Conservation (phyloP, 108 stramenopile genomes). For the Fragilariopsis cylindrus region DNA sequence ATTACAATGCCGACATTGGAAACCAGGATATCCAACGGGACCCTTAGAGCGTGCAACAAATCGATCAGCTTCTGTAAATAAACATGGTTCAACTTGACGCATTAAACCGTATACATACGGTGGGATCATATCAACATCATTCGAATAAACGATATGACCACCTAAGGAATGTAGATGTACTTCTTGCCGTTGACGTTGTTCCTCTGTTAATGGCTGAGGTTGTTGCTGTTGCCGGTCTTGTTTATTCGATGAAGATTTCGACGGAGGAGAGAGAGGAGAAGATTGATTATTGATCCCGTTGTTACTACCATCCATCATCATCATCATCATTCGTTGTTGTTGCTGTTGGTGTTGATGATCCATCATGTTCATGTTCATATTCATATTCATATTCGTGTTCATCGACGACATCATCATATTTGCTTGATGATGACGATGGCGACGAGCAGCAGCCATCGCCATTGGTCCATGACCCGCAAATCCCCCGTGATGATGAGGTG, state of each 20-base stretch:
- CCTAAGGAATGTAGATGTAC: constrained; percentile 7
- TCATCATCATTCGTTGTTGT: background rate
- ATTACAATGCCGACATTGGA: constrained; percentile 70
- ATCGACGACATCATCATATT: no score
- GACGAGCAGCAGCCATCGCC: background rate
- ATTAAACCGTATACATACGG: constrained; percentile 64
- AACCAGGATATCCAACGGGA: constrained; percentile 64
- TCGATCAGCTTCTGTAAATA: constrained; percentile 70
- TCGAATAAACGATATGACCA: constrained; percentile 45
- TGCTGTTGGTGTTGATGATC: background rate
- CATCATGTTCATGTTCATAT: background rate
- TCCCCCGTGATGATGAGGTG: background rate
- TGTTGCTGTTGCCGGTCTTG: background rate
- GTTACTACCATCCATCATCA: background rate
- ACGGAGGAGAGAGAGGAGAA: background rate
- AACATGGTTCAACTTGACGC: constrained; percentile 60
- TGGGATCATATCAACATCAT: constrained; percentile 51
- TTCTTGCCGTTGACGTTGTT: background rate
- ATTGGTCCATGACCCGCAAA: background rate
- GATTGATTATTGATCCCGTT: background rate
- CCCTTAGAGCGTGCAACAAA: constrained; percentile 67
- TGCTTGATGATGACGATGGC: background rate
- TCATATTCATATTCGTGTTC: background rate
- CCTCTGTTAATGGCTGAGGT: constrained; percentile 3
- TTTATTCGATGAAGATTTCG: background rate